phyloP scores from a whole-genome alignment of 2,329 filamentous ascomycete genomes.

The Zalaria sp. region DNA sequence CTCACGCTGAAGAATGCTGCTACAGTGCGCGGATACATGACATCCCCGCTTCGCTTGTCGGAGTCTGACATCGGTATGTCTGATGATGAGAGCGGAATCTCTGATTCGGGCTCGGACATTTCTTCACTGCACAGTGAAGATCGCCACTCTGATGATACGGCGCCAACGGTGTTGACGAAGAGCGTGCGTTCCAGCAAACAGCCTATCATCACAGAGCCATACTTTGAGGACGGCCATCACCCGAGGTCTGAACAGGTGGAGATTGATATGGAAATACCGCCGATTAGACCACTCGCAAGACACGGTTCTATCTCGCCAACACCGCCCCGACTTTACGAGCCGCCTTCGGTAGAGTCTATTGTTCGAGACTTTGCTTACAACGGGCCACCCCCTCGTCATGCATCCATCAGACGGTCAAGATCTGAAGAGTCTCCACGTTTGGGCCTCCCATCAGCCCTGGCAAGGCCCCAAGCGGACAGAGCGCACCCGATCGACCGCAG shows the following conservation, averaged over 20 bases:
- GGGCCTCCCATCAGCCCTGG: no score
- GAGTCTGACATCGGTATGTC: constrained; percentile 7
- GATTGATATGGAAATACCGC: no score
- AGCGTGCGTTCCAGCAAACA: constrained; percentile 4
- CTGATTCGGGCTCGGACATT: constrained; percentile 4
- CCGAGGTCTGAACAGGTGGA: neutral
- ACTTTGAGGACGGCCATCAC: neutral
- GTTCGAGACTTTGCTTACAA: constrained; percentile 18
- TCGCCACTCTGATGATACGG: constrained; percentile 1
- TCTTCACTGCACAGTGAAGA: neutral
- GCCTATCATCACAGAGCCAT: neutral
- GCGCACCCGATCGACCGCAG: no score
- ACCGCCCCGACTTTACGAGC: constrained; percentile 15
- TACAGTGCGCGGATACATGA: constrained; percentile 7
- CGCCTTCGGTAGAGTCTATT: constrained; percentile 15
- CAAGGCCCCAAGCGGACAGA: no score
- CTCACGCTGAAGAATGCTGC: constrained; percentile 19
- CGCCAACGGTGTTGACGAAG: constrained; percentile 4
- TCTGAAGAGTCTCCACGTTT: no score
- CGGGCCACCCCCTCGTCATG: neutral
- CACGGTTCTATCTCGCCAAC: constrained; percentile 12
- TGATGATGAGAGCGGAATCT: constrained; percentile 4
- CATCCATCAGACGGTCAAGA: neutral
- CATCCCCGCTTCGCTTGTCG: constrained; percentile 4
- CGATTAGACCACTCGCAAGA: neutral